Evolutionary conservation across 441 rosid species (phyloP).

Genomic region (Arabidopsis lyrata): DNA sequence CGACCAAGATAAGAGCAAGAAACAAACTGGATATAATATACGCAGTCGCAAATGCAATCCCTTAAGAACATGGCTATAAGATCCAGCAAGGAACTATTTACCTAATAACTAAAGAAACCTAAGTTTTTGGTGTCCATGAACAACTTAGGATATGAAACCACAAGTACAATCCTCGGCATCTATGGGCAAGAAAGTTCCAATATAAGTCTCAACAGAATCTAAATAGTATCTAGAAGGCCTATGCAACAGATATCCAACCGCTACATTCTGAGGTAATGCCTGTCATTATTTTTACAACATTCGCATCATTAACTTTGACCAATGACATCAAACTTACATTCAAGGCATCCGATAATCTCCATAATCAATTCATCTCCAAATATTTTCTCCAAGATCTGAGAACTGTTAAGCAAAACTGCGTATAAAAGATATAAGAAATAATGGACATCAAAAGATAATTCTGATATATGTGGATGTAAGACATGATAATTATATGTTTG

Average conservation of each 20-base stretch:
- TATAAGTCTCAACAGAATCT: neutral
- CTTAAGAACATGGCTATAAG: slow-evolving; percentile 20
- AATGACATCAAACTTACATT: slow-evolving; percentile 70
- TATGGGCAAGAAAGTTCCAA: neutral
- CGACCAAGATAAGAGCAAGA: slow-evolving; percentile 24
- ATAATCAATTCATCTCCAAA: slow-evolving; percentile 95
- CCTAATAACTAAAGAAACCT: slow-evolving; percentile 25
- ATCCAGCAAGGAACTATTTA: slow-evolving; percentile 13
- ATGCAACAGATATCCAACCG: slow-evolving; percentile 16
- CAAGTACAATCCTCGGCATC: slow-evolving; percentile 6
- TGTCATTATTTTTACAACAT: slow-evolving; percentile 4
- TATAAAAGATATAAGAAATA: slow-evolving; percentile 39
- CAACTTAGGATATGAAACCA: slow-evolving; percentile 31
- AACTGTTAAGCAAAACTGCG: slow-evolving; percentile 93
- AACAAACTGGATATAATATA: slow-evolving; percentile 18
- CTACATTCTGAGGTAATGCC: slow-evolving; percentile 13
- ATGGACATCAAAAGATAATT: slow-evolving; percentile 27
- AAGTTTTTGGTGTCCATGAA: slow-evolving; percentile 26
- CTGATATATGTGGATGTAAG: slow-evolving; percentile 18
- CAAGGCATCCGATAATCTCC: slow-evolving; percentile 96
- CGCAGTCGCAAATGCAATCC: slow-evolving; percentile 11
- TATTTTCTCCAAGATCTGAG: slow-evolving; percentile 89
- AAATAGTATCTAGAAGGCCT: slow-evolving; percentile 21
- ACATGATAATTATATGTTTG: slow-evolving; percentile 25
- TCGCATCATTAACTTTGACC: slow-evolving; percentile 14